These are phyloP conservation scores for Tulasnella sp. DNA, from an alignment of 768 basidiomycete species.

Conservation along the genomic window DNA sequence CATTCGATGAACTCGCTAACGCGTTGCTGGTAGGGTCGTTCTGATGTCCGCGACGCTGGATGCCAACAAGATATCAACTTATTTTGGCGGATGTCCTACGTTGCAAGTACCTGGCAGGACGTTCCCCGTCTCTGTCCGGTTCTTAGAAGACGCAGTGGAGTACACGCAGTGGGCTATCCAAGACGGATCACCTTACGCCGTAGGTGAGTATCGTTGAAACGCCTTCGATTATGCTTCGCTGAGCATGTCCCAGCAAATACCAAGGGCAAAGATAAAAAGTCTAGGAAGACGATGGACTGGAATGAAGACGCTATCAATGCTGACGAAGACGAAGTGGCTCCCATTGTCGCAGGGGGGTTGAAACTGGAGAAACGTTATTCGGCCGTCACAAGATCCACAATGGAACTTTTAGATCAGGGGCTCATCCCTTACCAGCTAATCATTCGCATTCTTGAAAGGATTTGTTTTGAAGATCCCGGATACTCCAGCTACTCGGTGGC, in stretches of 20 bases:
- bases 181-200: slow-evolving; percentile 74
- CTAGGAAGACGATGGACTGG: slow-evolving; percentile 63
- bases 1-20: not conserved
- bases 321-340: slow-evolving; percentile 56
- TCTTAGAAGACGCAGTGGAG: slow-evolving; percentile 87
- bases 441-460: slow-evolving; percentile 65
- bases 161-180: slow-evolving; percentile 67
- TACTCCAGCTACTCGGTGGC: slow-evolving; percentile 62
- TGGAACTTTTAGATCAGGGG: slow-evolving; percentile 81
- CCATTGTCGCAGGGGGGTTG: slow-evolving; percentile 34
- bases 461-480: slow-evolving; percentile 61
- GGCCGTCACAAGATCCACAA: slow-evolving; percentile 57
- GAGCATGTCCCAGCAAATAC: not conserved
- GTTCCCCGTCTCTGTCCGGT: slow-evolving; percentile 81
- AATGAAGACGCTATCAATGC: slow-evolving; percentile 57
- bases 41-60: slow-evolving; percentile 97
- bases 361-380: slow-evolving; percentile 79
- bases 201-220: slow-evolving; percentile 22
- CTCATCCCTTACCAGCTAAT: slow-evolving; percentile 89
- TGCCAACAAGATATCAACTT: slow-evolving; percentile 77
- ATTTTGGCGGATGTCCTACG: slow-evolving; percentile 75
- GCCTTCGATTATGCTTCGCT: not conserved
- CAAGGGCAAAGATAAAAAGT: slow-evolving; percentile 23
- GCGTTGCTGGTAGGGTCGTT: slow-evolving; percentile 52
- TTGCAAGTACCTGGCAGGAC: slow-evolving; percentile 89